These are phyloP conservation scores for Achlya hypogyna DNA, from an alignment of 352 stramenopile species.

Conservation along the genomic window DNA sequence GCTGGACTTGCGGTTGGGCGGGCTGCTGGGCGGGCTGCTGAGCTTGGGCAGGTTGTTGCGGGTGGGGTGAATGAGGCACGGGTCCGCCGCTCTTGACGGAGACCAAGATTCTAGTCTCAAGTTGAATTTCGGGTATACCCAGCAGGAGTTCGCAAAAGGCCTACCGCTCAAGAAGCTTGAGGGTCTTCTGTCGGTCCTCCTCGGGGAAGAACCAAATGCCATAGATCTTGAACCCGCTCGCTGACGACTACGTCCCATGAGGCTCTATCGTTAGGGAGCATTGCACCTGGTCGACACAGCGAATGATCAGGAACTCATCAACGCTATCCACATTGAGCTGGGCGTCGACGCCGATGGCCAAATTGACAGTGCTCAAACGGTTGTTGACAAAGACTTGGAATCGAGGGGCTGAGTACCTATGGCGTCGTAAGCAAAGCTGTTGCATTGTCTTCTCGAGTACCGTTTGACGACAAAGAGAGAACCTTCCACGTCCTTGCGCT, in stretches of 20 bases:
- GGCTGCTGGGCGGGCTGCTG: conserved; percentile 29
- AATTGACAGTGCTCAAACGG: conserved; percentile 81
- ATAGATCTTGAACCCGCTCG: conserved; percentile 70
- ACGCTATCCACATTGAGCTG: conserved; percentile 72
- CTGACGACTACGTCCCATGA: conserved; percentile 27
- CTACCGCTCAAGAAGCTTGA: conserved; percentile 60
- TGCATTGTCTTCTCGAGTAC: conserved; percentile 20
- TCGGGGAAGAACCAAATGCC: conserved; percentile 84
- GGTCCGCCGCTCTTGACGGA: not conserved
- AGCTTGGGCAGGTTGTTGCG: conserved; percentile 14
- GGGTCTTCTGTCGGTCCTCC: conserved; percentile 72
- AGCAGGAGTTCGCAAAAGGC: conserved; percentile 29
- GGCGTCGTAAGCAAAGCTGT: not conserved
- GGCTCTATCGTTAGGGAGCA: not conserved
- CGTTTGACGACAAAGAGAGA: conserved; percentile 80
- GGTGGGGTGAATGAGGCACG: not conserved
- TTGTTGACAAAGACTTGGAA: conserved; percentile 88
- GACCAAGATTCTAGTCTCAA: conserved; percentile 20
- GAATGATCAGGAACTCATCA: conserved; percentile 78
- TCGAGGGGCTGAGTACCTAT: conserved; percentile 54
- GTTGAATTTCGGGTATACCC: too few relatives aligned
- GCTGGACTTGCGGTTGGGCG: conserved; percentile 42
- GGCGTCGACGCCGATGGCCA: conserved; percentile 64
- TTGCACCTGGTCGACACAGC: conserved; percentile 47
- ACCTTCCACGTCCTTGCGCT: conserved; percentile 79